Evolutionary conservation across 495 filamentous ascomycete species (phyloP), one percentile per base, ranked within the genome.

Genomic region (Usnea hakonensis): DNA sequence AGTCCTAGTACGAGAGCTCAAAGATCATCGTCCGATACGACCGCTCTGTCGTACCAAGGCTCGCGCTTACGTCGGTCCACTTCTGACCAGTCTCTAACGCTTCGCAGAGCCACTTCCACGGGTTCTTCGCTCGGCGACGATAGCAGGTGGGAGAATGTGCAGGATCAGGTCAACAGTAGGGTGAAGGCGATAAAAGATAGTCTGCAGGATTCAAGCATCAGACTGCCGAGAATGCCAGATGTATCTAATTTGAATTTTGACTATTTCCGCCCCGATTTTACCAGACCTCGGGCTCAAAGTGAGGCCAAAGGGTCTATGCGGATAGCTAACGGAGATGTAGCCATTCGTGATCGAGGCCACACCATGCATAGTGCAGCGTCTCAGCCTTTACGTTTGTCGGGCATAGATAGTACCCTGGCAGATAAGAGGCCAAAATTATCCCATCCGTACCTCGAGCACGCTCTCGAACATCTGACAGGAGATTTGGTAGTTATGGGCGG

Each of bases 111-210:
- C 2, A 77, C 90, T 2, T 96, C 91, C 0, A 78, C 83, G 10
- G 86, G 86, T 0, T 91, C 91, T 0, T 95, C 92, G 2, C 76
- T 95, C 8, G 93, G 92, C 3, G 90, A 96, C 68, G 90, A 94
- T 64, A 81, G 84, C n/a, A 83, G 87, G 50, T 97, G 93, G 72
- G 81, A 87, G 56, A 79, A 93, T 74, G 83, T 95, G 9, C 83
- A 86, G 52, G 82, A 85, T 55, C 85, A 90, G 69, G 86, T 90
- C 59, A 97, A 97, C 66, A 90, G 88, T 61, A 82, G 93, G 35
- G 76, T 94, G 66, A 96, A 95, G 75, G 93, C 93, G 3, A 94
- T 97, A 72, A 87, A 85, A 68, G 93, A 97, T 70, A 95, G 85
- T 71, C 83, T 86, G 63, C 85, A 86, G 71, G 92, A 93, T 68